Evolutionary conservation across 2,329 filamentous ascomycete species (phyloP).

Genomic region (Phoma herbarum): DNA sequence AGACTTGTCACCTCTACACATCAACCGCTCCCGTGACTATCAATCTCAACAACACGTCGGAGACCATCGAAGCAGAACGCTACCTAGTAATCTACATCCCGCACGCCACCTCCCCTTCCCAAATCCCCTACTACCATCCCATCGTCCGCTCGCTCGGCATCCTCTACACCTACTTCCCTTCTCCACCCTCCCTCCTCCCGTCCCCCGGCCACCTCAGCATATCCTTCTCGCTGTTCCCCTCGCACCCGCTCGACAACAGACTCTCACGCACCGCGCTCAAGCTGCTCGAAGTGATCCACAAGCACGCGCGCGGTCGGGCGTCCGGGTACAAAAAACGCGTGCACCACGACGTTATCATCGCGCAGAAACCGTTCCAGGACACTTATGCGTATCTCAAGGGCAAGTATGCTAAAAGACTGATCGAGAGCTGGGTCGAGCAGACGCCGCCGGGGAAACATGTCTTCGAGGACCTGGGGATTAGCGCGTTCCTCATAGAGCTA

Average conservation of each 20-base stretch:
- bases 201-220: conserved; percentile 56
- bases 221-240: conserved; percentile 60
- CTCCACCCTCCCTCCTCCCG: conserved; percentile 31
- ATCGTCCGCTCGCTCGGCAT: conserved; percentile 77
- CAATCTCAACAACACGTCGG: conserved; percentile 25
- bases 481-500: conserved; percentile 89
- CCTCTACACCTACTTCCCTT: conserved; percentile 68
- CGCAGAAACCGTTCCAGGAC: conserved; percentile 79
- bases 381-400: conserved; percentile 83
- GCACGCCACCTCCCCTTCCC: conserved; percentile 67
- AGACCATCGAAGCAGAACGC: conserved; percentile 48
- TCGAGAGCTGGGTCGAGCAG: conserved; percentile 81
- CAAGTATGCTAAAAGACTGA: conserved; percentile 76
- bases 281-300: conserved; percentile 73
- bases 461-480: conserved; percentile 91
- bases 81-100: conserved; percentile 80
- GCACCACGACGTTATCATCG: conserved; percentile 81
- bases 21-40: conserved; percentile 27
- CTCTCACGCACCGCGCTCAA: conserved; percentile 73
- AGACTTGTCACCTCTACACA: conserved; percentile 80
- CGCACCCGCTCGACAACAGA: conserved; percentile 56
- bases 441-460: conserved; percentile 93
- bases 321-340: conserved; percentile 81
- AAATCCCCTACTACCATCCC: conserved; percentile 90
- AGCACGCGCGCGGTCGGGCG: conserved; percentile 73